Conservation (phyloP, 2,329 filamentous ascomycete species). For the Neoscytalidium dimidiatum region DNA sequence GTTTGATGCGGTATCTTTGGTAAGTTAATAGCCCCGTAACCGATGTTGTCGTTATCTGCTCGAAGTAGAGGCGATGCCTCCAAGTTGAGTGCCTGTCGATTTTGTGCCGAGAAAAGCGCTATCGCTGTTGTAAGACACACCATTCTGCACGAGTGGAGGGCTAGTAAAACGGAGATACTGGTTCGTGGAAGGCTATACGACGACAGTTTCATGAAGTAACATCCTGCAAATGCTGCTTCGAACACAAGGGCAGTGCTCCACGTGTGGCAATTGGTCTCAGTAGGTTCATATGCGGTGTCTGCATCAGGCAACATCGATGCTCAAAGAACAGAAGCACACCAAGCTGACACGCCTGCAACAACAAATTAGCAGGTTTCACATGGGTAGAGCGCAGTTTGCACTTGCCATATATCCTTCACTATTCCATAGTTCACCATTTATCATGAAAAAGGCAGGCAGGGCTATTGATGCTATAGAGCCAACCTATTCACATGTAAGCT, state of each 20-base stretch:
- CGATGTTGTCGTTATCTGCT: background rate
- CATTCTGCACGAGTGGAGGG: background rate
- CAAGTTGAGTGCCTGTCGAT: background rate
- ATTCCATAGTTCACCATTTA: background rate
- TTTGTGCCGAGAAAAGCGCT: background rate
- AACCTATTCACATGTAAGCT: background rate
- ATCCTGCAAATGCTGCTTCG: background rate
- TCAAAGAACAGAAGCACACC: conserved; percentile 10
- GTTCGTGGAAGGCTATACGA: background rate
- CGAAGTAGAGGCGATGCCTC: background rate
- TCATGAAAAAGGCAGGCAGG: background rate
- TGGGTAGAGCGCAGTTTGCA: background rate
- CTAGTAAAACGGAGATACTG: background rate
- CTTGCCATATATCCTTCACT: background rate
- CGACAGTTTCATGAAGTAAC: background rate
- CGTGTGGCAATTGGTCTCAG: background rate
- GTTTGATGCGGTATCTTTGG: background rate
- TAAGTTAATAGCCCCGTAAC: background rate
- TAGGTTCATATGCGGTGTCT: background rate
- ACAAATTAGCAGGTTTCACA: background rate
- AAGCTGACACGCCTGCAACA: background rate
- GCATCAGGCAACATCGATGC: background rate
- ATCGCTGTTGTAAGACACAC: background rate
- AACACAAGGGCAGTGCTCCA: conserved; percentile 5
- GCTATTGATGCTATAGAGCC: background rate